phyloP scores from a whole-genome alignment of 2,329 filamentous ascomycete species.

The Penicillium sp. region DNA sequence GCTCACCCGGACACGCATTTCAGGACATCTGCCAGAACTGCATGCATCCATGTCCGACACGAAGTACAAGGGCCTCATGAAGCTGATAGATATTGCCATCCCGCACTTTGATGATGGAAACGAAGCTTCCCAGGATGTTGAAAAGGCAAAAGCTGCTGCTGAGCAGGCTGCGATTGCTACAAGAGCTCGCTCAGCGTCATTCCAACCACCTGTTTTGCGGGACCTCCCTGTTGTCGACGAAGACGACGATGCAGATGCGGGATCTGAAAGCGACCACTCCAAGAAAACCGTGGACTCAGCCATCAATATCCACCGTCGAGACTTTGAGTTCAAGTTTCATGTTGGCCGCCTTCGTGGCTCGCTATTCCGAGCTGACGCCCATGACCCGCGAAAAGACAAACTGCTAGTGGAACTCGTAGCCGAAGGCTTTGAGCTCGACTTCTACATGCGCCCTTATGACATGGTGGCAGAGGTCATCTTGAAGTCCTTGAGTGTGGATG shows the following conservation, averaged over 20 bases:
- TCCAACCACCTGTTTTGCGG: constrained; percentile 70
- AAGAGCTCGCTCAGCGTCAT: constrained; percentile 66
- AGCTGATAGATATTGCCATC: constrained; percentile 89
- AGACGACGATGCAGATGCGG: constrained; percentile 60
- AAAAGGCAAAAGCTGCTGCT: constrained; percentile 35
- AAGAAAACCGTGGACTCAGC: constrained; percentile 48
- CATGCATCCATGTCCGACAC: constrained; percentile 90
- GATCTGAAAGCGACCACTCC: constrained; percentile 63
- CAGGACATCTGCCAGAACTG: constrained; percentile 86
- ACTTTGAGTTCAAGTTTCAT: constrained; percentile 95
- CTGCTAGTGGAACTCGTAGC: constrained; percentile 89
- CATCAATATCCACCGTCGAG: constrained; percentile 79
- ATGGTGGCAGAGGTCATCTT: constrained; percentile 91
- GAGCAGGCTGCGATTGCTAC: constrained; percentile 32
- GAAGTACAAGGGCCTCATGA: constrained; percentile 98
- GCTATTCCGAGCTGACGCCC: constrained; percentile 81
- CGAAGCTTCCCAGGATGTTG: constrained; percentile 36
- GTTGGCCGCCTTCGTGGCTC: constrained; percentile 94
- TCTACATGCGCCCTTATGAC: constrained; percentile 85
- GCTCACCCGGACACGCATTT: constrained; percentile 86
- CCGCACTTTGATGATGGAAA: constrained; percentile 69
- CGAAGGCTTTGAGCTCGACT: constrained; percentile 82
- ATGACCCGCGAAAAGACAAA: constrained; percentile 72
- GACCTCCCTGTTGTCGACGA: constrained; percentile 81
- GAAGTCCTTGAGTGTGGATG: constrained; percentile 83